Evolutionary conservation across 2,329 filamentous ascomycete genomes (phyloP).

Genomic region (Diplodia scrobiculata): DNA sequence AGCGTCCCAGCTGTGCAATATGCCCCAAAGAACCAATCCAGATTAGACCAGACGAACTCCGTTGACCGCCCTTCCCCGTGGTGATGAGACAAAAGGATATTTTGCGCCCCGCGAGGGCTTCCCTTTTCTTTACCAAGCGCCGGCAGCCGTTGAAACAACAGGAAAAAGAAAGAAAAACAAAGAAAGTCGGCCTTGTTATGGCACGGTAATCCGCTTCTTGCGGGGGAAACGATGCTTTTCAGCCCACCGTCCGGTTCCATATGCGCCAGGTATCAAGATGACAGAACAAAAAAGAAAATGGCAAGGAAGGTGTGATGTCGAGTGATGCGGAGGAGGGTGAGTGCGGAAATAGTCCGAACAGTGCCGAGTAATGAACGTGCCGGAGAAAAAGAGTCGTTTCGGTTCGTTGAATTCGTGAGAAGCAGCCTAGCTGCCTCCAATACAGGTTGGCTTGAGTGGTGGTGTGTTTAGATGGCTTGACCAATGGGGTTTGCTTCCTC

Average conservation of each 20-base stretch:
- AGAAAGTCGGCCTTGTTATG: neutral
- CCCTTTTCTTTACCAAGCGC: conserved; percentile 26
- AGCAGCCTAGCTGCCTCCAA: conserved; percentile 1
- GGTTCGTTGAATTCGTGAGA: conserved; percentile 27
- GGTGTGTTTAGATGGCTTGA: conserved; percentile 20
- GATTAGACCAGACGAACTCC: conserved; percentile 4
- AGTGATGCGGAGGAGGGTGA: conserved; percentile 18
- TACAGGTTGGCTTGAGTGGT: neutral
- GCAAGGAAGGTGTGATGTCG: conserved; percentile 7
- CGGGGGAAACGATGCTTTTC: conserved; percentile 16
- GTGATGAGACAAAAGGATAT: conserved; percentile 10
- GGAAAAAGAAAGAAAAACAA: neutral
- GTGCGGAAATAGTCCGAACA: neutral
- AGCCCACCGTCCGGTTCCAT: conserved; percentile 1
- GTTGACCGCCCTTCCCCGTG: neutral
- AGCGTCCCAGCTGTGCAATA: conserved; percentile 18
- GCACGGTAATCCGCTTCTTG: conserved; percentile 14
- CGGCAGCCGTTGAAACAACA: conserved; percentile 3
- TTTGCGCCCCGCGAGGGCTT: conserved; percentile 15
- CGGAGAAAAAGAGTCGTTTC: conserved; percentile 23
- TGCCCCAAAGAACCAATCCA: neutral
- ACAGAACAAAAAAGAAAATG: conserved; percentile 2
- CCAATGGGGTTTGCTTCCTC: conserved; percentile 35
- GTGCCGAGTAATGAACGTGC: neutral
- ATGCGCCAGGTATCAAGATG: conserved; percentile 4